Evolutionary conservation across 495 filamentous ascomycete species (phyloP).

Genomic region (Cryomyces antarcticus): DNA sequence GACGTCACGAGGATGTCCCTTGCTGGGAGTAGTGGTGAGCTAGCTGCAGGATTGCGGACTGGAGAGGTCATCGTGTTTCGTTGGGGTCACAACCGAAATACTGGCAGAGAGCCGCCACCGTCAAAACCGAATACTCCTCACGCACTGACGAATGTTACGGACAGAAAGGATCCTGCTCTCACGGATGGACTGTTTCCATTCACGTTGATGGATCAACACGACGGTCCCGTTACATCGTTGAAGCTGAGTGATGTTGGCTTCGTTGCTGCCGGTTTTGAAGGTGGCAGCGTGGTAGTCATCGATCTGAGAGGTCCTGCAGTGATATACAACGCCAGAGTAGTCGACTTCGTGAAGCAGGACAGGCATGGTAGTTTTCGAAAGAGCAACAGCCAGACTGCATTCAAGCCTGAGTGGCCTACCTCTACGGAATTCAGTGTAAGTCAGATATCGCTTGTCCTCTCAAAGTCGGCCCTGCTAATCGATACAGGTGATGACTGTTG

Average conservation of each 20-base stretch:
- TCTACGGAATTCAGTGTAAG: conserved; percentile 58
- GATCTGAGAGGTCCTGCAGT: conserved; percentile 76
- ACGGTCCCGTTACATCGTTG: conserved; percentile 56
- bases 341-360: conserved; percentile 44
- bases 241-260: conserved; percentile 83
- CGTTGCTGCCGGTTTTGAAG: conserved; percentile 65
- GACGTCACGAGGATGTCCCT: conserved; percentile 57
- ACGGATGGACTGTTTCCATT: conserved; percentile 68
- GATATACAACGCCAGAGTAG: conserved; percentile 51
- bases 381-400: conserved; percentile 24
- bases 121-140: conserved; percentile 29
- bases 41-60: conserved; percentile 57
- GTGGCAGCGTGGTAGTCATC: conserved; percentile 55
- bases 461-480: not conserved
- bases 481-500: conserved; percentile 49
- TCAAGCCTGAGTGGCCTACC: conserved; percentile 48
- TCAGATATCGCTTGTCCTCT: not conserved
- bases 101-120: conserved; percentile 31
- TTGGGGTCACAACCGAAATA: conserved; percentile 58
- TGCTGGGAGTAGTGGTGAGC: conserved; percentile 56
- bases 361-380: conserved; percentile 50
- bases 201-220: conserved; percentile 59
- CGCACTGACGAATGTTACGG: conserved; percentile 47
- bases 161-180: conserved; percentile 56
- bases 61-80: conserved; percentile 77